These are phyloP conservation scores for Colletotrichum phormii DNA, from an alignment of 2,329 filamentous ascomycete genomes.

Conservation along the genomic window DNA sequence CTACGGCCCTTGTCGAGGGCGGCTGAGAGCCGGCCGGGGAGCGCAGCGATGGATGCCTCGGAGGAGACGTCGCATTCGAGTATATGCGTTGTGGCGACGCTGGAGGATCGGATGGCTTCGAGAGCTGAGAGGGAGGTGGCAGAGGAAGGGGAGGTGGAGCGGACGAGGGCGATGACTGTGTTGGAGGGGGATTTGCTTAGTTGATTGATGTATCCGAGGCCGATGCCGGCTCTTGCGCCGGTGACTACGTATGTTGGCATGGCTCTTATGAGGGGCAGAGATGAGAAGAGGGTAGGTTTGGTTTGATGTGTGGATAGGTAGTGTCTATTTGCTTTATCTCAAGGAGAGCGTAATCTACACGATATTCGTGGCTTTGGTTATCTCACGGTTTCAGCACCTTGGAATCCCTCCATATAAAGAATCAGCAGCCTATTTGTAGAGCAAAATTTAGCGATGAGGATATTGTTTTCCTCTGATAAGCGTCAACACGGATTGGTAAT, in stretches of 20 bases:
- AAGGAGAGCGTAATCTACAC: neutral
- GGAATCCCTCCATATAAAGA: neutral
- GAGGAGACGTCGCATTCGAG: conserved; percentile 33
- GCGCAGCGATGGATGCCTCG: conserved; percentile 10
- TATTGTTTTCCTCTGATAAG: neutral
- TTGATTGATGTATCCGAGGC: conserved; percentile 46
- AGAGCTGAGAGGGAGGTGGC: conserved; percentile 21
- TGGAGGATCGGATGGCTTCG: neutral
- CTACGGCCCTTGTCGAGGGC: neutral
- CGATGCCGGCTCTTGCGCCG: conserved; percentile 45
- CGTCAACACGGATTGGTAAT: neutral
- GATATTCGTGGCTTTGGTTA: neutral
- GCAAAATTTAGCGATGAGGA: neutral
- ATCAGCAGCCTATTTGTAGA: neutral
- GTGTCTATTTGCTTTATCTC: neutral
- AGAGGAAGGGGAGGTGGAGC: conserved; percentile 38
- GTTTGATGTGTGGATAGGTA: neutral
- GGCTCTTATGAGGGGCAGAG: no score
- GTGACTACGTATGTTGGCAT: conserved; percentile 50
- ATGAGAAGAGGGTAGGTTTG: neutral
- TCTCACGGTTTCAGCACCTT: neutral
- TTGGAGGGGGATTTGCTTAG: conserved; percentile 45
- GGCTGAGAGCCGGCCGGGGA: neutral
- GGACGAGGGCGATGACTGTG: conserved; percentile 53
- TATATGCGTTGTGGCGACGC: conserved; percentile 17